phyloP scores from a whole-genome alignment of 495 filamentous ascomycete genomes.

The Tirmania nivea region DNA sequence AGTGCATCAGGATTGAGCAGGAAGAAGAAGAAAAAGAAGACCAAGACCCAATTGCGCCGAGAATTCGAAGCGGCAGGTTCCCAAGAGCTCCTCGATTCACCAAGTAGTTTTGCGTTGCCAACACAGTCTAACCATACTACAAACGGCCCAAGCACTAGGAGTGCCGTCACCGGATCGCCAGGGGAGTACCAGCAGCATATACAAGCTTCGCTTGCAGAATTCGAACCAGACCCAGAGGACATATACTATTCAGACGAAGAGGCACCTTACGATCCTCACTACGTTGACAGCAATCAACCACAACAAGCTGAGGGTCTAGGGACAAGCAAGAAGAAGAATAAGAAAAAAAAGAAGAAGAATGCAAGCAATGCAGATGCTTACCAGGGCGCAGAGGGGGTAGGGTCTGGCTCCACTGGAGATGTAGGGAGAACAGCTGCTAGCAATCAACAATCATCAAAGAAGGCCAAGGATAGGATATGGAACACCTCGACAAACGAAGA shows the following conservation, averaged over 20 bases:
- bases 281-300: conserved; percentile 13
- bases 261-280: conserved; percentile 26
- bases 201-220: conserved; percentile 12
- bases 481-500: conserved; percentile 86
- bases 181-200: conserved; percentile 16
- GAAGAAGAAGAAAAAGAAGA: conserved; percentile 22
- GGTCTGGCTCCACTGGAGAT: conserved; percentile 1
- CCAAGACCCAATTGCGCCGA: conserved; percentile 4
- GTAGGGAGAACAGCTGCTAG: conserved; percentile 24
- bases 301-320: conserved; percentile 12
- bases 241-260: conserved; percentile 28
- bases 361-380: conserved; percentile 5
- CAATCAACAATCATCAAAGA: conserved; percentile 6
- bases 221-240: conserved; percentile 21
- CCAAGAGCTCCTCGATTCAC: conserved; percentile 2
- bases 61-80: conserved; percentile 3
- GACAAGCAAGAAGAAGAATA: conserved; percentile 38
- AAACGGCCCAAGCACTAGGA: conserved; percentile 8
- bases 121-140: conserved; percentile 15
- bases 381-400: conserved; percentile 9
- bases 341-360: conserved; percentile 35
- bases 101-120: background rate
- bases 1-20: conserved; percentile 1
- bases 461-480: conserved; percentile 69
- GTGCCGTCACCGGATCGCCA: background rate